Evolutionary conservation across 345 rosid genomes (phyloP).

Genomic region (Pelargonium nanum): DNA sequence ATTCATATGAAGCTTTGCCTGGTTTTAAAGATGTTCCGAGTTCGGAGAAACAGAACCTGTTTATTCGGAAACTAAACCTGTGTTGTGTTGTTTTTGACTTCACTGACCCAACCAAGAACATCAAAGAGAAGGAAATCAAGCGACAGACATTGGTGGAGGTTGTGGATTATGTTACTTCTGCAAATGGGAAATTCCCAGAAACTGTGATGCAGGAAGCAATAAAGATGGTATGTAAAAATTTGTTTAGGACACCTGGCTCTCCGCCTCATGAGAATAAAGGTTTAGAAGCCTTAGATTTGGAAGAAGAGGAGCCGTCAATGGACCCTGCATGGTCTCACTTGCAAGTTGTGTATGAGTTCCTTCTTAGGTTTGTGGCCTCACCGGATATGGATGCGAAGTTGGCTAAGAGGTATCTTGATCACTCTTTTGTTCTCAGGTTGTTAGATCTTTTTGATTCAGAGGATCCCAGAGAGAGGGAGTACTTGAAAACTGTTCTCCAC

Average conservation of each 20-base stretch:
- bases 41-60: neutral
- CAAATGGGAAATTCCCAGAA: neutral
- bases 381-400: neutral
- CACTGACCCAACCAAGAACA: neutral
- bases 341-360: slow-evolving; percentile 2
- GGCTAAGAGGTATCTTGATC: neutral
- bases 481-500: slow-evolving; percentile 1
- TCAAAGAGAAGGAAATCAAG: slow-evolving; percentile 2
- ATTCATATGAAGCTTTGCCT: neutral
- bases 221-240: neutral
- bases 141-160: neutral
- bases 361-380: neutral
- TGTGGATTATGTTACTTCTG: neutral
- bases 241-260: neutral
- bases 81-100: neutral
- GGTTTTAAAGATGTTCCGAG: neutral
- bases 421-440: neutral
- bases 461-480: neutral
- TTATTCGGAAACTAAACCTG: neutral
- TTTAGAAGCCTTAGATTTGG: neutral
- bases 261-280: neutral
- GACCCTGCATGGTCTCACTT: neutral
- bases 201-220: neutral
- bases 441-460: neutral
- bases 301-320: slow-evolving; percentile 1